A percentile compares a stretch with the other conserved stretches of the same genome.
Evolutionary conservation across 2,329 filamentous ascomycete genomes (phyloP).

Genomic region (Onygenales sp.): DNA sequence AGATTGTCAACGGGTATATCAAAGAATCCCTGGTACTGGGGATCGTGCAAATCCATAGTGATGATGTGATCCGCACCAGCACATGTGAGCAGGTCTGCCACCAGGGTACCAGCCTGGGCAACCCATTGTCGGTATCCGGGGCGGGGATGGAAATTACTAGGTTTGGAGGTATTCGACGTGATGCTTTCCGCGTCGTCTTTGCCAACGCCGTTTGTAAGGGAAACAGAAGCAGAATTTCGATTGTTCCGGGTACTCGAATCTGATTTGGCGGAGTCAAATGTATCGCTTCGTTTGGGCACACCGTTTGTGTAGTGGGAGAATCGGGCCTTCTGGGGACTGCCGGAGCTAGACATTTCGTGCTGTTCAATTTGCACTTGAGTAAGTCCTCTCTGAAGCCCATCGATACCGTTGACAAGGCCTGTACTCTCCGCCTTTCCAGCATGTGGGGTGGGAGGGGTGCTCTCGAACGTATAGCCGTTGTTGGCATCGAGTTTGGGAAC

Average conservation of each 20-base stretch:
- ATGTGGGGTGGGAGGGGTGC: constrained; percentile 75
- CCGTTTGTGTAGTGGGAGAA: constrained; percentile 30
- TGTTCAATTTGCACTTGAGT: constrained; percentile 57
- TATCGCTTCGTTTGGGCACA: constrained; percentile 27
- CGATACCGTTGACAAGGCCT: constrained; percentile 57
- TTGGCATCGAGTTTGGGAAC: constrained; percentile 22
- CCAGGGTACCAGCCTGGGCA: constrained; percentile 87
- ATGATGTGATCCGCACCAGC: constrained; percentile 95
- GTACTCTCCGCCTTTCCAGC: constrained; percentile 60
- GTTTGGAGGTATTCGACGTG: constrained; percentile 39
- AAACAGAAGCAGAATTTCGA: constrained; percentile 18
- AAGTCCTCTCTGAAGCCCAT: constrained; percentile 63
- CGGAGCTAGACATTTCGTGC: constrained; percentile 24
- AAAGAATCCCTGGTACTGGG: constrained; percentile 97
- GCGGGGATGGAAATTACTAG: constrained; percentile 64
- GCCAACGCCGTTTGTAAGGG: constrained; percentile 43
- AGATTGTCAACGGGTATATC: constrained; percentile 98
- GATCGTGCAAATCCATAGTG: constrained; percentile 93
- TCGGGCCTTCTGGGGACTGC: constrained; percentile 34
- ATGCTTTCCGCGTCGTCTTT: constrained; percentile 55
- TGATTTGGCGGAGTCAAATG: constrained; percentile 28
- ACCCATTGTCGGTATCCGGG: constrained; percentile 98
- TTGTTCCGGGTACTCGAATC: constrained; percentile 15
- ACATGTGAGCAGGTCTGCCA: constrained; percentile 89
- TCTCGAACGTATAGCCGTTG: constrained; percentile 76